Conservation (phyloP, 306 rosid species). For the Prunus kanzakura region DNA sequence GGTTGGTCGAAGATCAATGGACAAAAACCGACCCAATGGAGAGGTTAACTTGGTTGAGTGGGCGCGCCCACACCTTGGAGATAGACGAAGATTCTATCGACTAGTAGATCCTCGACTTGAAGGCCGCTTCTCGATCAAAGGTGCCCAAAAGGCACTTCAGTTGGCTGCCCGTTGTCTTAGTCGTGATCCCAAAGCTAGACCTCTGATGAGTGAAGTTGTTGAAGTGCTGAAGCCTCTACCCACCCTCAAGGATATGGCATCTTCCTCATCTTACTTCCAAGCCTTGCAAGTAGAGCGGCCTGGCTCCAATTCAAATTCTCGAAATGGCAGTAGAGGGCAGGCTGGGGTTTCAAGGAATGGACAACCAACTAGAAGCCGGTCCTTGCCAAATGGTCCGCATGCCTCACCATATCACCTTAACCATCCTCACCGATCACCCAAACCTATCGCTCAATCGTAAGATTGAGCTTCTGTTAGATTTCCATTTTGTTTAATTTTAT, state of each 20-base stretch:
- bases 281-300: conserved; percentile 16
- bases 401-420: conserved; percentile 25
- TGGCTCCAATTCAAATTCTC: conserved; percentile 19
- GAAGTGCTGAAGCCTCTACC: conserved; percentile 26
- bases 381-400: conserved; percentile 29
- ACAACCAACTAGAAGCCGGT: conserved; percentile 29
- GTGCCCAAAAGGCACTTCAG: conserved; percentile 30
- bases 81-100: conserved; percentile 16
- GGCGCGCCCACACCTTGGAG: conserved; percentile 32
- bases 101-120: conserved; percentile 53
- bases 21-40: conserved; percentile 6
- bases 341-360: conserved; percentile 19
- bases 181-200: conserved; percentile 44
- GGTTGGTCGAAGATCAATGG: conserved; percentile 54
- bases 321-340: conserved; percentile 11
- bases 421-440: conserved; percentile 32
- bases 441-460: conserved; percentile 1
- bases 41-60: conserved; percentile 55
- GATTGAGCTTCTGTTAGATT: conserved; percentile 5
- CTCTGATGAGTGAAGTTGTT: conserved; percentile 61
- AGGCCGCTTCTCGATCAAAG: conserved; percentile 42
- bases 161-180: conserved; percentile 43
- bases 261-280: conserved; percentile 26
- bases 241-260: conserved; percentile 21
- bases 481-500: neutral